Evolutionary conservation across 192 early-diverging fungal genomes (phyloP), one percentile per base, ranked within the genome.

Genomic region (Pilaira anomala): DNA sequence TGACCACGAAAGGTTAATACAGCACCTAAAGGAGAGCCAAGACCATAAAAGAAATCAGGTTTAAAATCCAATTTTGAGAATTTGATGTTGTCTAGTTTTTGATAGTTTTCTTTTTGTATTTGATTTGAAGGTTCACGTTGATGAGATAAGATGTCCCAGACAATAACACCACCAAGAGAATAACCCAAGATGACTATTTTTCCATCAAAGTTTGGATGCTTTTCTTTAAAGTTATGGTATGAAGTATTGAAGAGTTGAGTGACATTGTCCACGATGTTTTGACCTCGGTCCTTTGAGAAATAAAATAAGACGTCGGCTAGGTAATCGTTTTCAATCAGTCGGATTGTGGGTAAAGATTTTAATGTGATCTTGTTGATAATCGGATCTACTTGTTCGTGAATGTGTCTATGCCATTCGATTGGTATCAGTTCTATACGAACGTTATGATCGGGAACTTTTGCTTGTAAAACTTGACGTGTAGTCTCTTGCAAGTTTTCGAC

Each of bases 101-200:
- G 26, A 44, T 71, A 76, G 26, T 66, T 40, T 9, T 19, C 48
- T 39, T 40, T 60, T 9, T 60, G 49, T 41, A 39, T 48, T 24
- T 66, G 57, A n/a, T 45, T 59, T 21, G 24, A 3, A 3, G 57
- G 62, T 56, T 26, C 14, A 2, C 74, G 60, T 55, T 76, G 74
- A 48, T 76, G 54, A 33, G 79, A 76, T 24, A 90, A 53, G 39
- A 90, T 86, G 69, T 90, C 88, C 62, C 78, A 90, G 55, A 80
- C 83, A 30, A 87, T 79, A 1, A 90, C 68, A 7, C 88, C 88
- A 21, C 88, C 88, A 25, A 90, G 57, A 12, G 88, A 90, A 39
- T 88, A 81, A 7, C 85, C 87, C 30, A 86, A 76, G 7, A 90
- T 69, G 22, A 70, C 73, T 30, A 88, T 71, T 21, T 80, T 73